phyloP scores from a whole-genome alignment of 1,284 basidiomycete species.

The Trichosporon faecale region DNA sequence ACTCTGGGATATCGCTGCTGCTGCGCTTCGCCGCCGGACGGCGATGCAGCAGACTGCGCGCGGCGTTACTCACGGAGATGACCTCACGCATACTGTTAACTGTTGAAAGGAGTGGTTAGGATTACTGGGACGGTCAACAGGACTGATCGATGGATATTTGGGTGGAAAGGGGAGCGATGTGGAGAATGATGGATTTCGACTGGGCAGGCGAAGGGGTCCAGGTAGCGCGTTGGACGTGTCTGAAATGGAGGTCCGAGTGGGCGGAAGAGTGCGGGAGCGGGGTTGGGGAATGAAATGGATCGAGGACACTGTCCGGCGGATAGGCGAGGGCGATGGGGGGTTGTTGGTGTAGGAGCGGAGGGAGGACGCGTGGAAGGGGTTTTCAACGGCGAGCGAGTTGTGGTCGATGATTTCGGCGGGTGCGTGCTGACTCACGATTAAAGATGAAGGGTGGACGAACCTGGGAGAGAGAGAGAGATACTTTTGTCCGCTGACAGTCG shows the following conservation, averaged over 20 bases:
- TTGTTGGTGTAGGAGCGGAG: not conserved
- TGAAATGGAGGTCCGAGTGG: not conserved
- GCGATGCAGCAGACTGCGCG: not conserved
- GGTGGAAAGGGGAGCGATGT: not conserved
- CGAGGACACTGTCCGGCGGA: not conserved
- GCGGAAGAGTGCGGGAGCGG: not conserved
- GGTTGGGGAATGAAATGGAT: not conserved
- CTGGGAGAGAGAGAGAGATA: conserved; percentile 9
- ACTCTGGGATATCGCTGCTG: not conserved
- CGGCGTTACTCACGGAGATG: conserved; percentile 44
- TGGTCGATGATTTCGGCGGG: not conserved
- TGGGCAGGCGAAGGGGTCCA: not conserved
- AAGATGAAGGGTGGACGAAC: conserved; percentile 8
- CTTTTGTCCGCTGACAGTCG: not conserved
- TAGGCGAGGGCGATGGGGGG: not conserved
- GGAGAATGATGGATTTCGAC: not conserved
- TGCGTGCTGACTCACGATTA: conserved; percentile 8
- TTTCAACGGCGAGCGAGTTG: not conserved
- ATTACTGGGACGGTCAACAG: conserved; percentile 8
- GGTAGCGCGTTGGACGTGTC: conserved; percentile 5
- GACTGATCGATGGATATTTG: not conserved
- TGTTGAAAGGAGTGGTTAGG: conserved; percentile 14
- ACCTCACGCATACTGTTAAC: conserved; percentile 47
- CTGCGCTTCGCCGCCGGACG: not conserved
- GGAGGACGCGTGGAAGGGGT: conserved; percentile 13